These are phyloP conservation scores for Striga hermonthica DNA, from an alignment of 305 asterid genomes.

Conservation along the genomic window DNA sequence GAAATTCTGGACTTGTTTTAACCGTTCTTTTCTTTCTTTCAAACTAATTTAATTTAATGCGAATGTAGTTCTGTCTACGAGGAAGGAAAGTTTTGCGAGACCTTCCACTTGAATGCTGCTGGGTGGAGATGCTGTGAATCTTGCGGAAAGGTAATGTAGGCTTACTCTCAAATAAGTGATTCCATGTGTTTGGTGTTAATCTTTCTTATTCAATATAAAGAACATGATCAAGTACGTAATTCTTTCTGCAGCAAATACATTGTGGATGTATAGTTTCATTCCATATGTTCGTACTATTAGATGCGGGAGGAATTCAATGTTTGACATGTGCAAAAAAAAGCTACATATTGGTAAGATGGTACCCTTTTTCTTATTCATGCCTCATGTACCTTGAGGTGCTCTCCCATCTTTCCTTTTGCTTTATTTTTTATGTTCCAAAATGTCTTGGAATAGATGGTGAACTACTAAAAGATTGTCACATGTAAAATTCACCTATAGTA, in stretches of 20 bases:
- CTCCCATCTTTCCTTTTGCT: slow-evolving; percentile 7
- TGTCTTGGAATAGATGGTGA: slow-evolving; percentile 1
- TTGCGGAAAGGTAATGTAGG: slow-evolving; percentile 82
- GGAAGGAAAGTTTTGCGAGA: slow-evolving; percentile 89
- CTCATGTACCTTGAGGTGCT: slow-evolving; percentile 8
- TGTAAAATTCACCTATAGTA: slow-evolving; percentile 6
- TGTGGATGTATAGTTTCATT: slow-evolving; percentile 98
- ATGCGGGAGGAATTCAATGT: slow-evolving; percentile 99
- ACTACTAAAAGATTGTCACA: slow-evolving; percentile 21
- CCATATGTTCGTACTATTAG: slow-evolving; percentile 96
- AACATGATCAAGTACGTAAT: slow-evolving; percentile 28
- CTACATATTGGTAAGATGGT: slow-evolving; percentile 70
- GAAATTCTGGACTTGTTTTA: slow-evolving; percentile 19
- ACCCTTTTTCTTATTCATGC: slow-evolving; percentile 20
- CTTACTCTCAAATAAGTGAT: slow-evolving; percentile 15
- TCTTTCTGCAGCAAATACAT: slow-evolving; percentile 86
- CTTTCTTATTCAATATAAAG: slow-evolving; percentile 19
- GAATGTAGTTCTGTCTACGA: slow-evolving; percentile 70
- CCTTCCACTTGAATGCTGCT: slow-evolving; percentile 76
- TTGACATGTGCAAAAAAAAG: slow-evolving; percentile 84
- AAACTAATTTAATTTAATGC: slow-evolving; percentile 32
- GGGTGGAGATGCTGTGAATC: slow-evolving; percentile 99
- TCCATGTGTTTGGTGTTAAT: slow-evolving; percentile 24
- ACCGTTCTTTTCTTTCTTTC: slow-evolving; percentile 20
- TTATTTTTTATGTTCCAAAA: slow-evolving; percentile 16